These are phyloP conservation scores for Flaveria brownii DNA, from an alignment of 129 eudicot genomes.

Conservation along the genomic window DNA sequence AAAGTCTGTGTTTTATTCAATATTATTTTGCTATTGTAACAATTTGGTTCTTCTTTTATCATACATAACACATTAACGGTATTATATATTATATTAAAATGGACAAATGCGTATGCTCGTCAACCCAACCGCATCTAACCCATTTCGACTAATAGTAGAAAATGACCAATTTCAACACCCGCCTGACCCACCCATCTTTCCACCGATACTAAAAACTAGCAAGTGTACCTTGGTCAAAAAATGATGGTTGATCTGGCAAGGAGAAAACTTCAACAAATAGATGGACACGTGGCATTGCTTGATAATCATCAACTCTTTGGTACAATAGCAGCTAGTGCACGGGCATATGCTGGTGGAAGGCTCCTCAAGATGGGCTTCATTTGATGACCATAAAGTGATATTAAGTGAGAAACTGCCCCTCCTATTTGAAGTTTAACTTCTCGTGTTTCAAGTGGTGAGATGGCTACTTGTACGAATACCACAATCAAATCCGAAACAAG, in stretches of 20 bases:
- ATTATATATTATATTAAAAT: not conserved
- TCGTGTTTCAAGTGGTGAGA: slow-evolving; percentile 68
- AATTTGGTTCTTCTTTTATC: not conserved
- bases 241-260: not conserved
- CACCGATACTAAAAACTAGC: not conserved
- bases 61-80: not conserved
- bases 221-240: slow-evolving; percentile 16
- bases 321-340: slow-evolving; percentile 75
- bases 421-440: slow-evolving; percentile 82
- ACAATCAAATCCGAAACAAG: slow-evolving; percentile 75
- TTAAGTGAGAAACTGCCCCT: slow-evolving; percentile 72
- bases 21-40: not conserved
- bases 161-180: not conserved
- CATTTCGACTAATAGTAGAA: not conserved
- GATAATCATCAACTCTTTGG: slow-evolving; percentile 53
- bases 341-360: slow-evolving; percentile 73
- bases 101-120: not conserved
- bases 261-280: not conserved
- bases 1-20: not conserved
- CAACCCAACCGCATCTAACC: not conserved
- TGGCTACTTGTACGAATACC: slow-evolving; percentile 78
- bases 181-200: not conserved
- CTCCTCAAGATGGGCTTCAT: slow-evolving; percentile 71
- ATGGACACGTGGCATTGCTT: not conserved
- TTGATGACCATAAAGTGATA: slow-evolving; percentile 72